These are phyloP conservation scores for Staphylotrichum tortipilum DNA, from an alignment of 495 filamentous ascomycete species.

Conservation along the genomic window DNA sequence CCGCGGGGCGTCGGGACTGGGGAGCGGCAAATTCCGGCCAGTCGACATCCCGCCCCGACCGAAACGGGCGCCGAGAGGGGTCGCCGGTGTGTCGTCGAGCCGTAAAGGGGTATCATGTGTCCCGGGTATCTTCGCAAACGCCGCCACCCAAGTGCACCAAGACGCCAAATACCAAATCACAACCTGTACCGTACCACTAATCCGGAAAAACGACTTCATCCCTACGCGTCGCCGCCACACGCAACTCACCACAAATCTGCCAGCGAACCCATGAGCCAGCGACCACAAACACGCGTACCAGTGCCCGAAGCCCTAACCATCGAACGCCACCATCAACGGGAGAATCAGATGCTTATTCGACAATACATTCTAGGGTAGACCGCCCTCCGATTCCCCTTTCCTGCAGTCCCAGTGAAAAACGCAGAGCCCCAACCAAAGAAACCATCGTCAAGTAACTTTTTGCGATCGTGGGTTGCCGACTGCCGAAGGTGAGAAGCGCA, in stretches of 20 bases:
- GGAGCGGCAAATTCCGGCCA: too few relatives aligned
- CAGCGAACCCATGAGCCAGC: background rate
- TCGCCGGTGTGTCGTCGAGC: too few relatives aligned
- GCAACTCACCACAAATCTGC: slow-evolving; percentile 13
- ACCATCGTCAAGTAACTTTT: slow-evolving; percentile 16
- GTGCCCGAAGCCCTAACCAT: slow-evolving; percentile 14
- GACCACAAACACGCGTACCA: slow-evolving; percentile 18
- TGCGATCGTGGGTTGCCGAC: slow-evolving; percentile 12
- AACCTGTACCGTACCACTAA: slow-evolving; percentile 4
- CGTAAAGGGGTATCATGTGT: too few relatives aligned
- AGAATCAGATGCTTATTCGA: slow-evolving; percentile 33
- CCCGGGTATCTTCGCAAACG: too few relatives aligned
- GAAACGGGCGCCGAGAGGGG: too few relatives aligned
- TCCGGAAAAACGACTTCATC: background rate
- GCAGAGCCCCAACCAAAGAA: slow-evolving; percentile 7
- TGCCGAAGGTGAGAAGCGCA: slow-evolving; percentile 1
- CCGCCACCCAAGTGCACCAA: background rate
- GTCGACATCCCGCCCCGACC: too few relatives aligned
- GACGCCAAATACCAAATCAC: slow-evolving; percentile 7
- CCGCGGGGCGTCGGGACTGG: too few relatives aligned
- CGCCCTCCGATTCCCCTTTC: slow-evolving; percentile 24
- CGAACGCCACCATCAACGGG: slow-evolving; percentile 22
- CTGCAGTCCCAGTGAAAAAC: slow-evolving; percentile 4
- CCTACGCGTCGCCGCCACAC: slow-evolving; percentile 9
- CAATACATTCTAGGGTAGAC: slow-evolving; percentile 30